Conservation (phyloP, 352 stramenopile genomes). For the Thalassiosira hispida region DNA sequence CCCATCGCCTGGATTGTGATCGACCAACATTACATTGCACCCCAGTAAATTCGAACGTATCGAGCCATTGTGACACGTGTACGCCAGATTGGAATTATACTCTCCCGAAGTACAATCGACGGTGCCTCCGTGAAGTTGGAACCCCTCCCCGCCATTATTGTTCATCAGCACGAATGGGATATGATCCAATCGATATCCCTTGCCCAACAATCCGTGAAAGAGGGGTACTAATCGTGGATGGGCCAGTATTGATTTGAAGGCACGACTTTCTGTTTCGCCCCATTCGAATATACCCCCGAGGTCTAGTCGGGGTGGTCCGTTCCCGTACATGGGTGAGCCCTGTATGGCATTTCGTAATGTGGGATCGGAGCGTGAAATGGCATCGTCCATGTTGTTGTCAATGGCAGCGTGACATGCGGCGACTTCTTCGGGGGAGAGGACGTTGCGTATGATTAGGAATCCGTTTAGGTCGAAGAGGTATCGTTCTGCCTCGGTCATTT, state of each 20-base stretch:
- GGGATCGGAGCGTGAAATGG: constrained; percentile 63
- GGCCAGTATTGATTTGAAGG: constrained; percentile 84
- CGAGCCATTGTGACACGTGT: constrained; percentile 73
- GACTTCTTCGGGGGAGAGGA: constrained; percentile 80
- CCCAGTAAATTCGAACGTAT: constrained; percentile 75
- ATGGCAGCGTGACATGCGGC: constrained; percentile 75
- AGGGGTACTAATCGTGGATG: constrained; percentile 72
- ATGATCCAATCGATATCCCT: constrained; percentile 88
- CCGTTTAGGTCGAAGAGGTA: constrained; percentile 88
- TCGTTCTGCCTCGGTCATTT: constrained; percentile 76
- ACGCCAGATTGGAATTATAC: constrained; percentile 82
- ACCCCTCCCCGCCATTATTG: constrained; percentile 85
- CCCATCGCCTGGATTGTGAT: constrained; percentile 82
- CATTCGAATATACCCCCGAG: constrained; percentile 85
- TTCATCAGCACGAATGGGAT: constrained; percentile 84
- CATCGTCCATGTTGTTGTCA: constrained; percentile 72
- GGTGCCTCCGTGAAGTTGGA: constrained; percentile 86
- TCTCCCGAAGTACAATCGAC: constrained; percentile 77
- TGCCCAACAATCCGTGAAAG: constrained; percentile 75
- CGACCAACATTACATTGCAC: constrained; percentile 83
- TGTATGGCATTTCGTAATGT: constrained; percentile 79
- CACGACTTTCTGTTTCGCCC: constrained; percentile 60
- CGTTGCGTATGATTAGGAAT: constrained; percentile 81
- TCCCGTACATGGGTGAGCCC: constrained; percentile 75
- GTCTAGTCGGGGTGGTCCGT: constrained; percentile 81